Base-by-base conservation (phyloP, 371 early-diverging fungal genomes). In the Rhizopus arrhizus region DNA sequence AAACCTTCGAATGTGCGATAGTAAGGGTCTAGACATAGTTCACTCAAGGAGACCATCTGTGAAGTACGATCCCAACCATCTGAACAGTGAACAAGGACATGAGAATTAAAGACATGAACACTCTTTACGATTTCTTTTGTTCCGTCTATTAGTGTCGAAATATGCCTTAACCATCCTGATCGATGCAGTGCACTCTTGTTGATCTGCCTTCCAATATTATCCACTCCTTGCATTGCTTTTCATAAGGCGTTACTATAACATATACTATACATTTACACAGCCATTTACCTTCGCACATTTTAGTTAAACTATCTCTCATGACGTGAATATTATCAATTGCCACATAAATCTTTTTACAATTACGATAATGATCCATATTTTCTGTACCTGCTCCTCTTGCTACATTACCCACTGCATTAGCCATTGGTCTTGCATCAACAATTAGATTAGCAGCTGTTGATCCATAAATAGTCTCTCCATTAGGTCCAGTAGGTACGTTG, bases 21-120 rank as follows among this genome's bases (percentile, higher is more conserved):
- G 68, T 83, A 95, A 0, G 97, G 97, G 57, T 98, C 99, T 38
- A 97, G 74, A 59, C 96, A 96, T 28, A 98, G 73, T 64, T 91
- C 89, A 38, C 97, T 84, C 29, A 95, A 74, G 5, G 95, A 88
- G 2, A 91, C 92, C 45, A 97, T 73, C 69, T 98, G 99, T 3
- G 96, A 91, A 0, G 99, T 98, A 41, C 99, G 89, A 73, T 98
- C 99, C 99, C 99, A 98, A 8, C 99, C 99, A 72, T 98, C 99
- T n/a, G 95, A 94, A 81, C 99, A 98, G 68, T 98, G 99, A 3
- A 98, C 94, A 33, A 98, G 80, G 3, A 94, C 96, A 62, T 97
- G 96, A 2, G 88, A 83, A 53, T 87, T 88, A 32, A 78, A 74
- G 2, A 86, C 70, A 65, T 92, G 88, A 2, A 97, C 83, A 50